These are phyloP conservation scores for Priceomyces fermenticarens DNA, from an alignment of 805 yeast species.

Conservation along the genomic window DNA sequence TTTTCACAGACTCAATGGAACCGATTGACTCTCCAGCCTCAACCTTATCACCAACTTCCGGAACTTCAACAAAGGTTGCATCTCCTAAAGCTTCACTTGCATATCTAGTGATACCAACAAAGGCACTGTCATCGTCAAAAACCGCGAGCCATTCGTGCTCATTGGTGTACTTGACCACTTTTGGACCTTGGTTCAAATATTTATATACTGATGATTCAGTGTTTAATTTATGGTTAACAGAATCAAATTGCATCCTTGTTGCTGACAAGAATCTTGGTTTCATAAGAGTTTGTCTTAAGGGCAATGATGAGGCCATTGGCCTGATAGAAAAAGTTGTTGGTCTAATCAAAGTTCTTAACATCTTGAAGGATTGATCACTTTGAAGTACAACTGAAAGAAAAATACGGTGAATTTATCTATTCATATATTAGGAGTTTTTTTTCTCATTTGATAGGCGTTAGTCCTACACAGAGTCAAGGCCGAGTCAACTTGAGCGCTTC, in stretches of 20 bases:
- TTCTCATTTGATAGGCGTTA: too few relatives aligned
- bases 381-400: neutral
- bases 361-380: neutral
- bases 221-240: slow-evolving; percentile 32
- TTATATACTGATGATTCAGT: slow-evolving; percentile 37
- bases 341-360: slow-evolving; percentile 2
- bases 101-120: slow-evolving; percentile 87
- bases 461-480: slow-evolving; percentile 3
- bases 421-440: neutral
- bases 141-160: slow-evolving; percentile 96
- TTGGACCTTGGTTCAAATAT: slow-evolving; percentile 42
- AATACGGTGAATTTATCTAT: neutral
- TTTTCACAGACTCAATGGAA: slow-evolving; percentile 90
- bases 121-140: slow-evolving; percentile 78
- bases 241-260: slow-evolving; percentile 19
- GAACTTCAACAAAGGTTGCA: slow-evolving; percentile 90
- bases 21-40: slow-evolving; percentile 82
- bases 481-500: slow-evolving; percentile 2
- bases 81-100: slow-evolving; percentile 98
- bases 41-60: slow-evolving; percentile 62
- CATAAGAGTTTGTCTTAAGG: neutral
- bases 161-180: slow-evolving; percentile 62
- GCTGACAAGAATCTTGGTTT: slow-evolving; percentile 7
- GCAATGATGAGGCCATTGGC: neutral
- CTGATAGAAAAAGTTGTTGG: neutral